phyloP scores from a whole-genome alignment of 2,329 filamentous ascomycete species.

The Fusarium sp. region DNA sequence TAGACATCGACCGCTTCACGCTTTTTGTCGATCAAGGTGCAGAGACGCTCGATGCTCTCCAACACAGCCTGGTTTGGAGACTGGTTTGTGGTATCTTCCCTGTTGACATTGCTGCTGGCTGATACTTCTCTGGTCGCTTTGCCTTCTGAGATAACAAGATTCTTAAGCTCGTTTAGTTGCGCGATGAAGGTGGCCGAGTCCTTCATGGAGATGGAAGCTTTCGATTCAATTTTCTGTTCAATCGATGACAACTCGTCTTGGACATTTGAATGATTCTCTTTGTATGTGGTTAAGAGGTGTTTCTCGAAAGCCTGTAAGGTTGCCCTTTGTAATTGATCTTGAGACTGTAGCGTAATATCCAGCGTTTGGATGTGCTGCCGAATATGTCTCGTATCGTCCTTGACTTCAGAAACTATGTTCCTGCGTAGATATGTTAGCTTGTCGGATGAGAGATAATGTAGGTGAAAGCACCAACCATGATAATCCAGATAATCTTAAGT shows the following conservation, averaged over 20 bases:
- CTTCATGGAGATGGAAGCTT: neutral
- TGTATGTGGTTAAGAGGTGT: neutral
- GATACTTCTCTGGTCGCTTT: neutral
- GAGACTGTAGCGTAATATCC: neutral
- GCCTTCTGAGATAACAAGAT: neutral
- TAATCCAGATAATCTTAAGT: neutral
- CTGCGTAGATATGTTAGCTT: neutral
- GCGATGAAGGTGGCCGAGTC: no score
- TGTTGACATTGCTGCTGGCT: fast-evolving
- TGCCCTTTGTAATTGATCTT: neutral
- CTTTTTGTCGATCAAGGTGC: neutral
- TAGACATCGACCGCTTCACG: neutral
- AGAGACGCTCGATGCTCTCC: neutral
- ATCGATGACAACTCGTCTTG: neutral
- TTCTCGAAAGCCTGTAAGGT: neutral
- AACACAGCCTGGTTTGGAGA: neutral
- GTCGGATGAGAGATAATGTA: fast-evolving
- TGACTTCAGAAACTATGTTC: neutral
- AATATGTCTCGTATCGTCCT: neutral
- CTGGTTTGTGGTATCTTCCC: neutral
- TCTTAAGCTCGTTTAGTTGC: neutral
- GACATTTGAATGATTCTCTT: neutral
- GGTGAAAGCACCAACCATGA: neutral
- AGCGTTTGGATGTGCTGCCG: neutral
- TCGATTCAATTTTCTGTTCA: neutral